A percentile compares a stretch with the other conserved stretches of the same genome.
Conservation (phyloP, 352 stramenopile species). For the Phytopythium cucurbitacearum region DNA sequence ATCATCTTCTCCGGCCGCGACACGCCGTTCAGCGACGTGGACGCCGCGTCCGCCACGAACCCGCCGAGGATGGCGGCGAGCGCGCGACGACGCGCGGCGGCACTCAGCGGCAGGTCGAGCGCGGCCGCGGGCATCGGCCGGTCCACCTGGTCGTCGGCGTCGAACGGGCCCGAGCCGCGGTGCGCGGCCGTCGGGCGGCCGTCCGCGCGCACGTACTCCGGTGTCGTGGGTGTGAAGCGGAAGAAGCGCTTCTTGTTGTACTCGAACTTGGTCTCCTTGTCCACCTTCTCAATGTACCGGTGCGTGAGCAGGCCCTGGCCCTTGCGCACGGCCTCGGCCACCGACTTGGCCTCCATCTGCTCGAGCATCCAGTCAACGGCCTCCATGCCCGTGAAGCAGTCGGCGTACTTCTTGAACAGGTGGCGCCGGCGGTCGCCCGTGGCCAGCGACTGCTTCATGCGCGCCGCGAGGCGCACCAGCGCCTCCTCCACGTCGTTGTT, state of each 20-base stretch:
- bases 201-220: slow-evolving; percentile 60
- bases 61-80: slow-evolving; percentile 67
- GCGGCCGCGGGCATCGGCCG: slow-evolving; percentile 41
- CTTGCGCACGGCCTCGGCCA: slow-evolving; percentile 76
- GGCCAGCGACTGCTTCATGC: slow-evolving; percentile 78
- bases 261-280: slow-evolving; percentile 82
- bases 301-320: slow-evolving; percentile 61
- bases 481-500: slow-evolving; percentile 62
- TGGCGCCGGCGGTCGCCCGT: slow-evolving; percentile 67
- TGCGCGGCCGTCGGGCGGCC: slow-evolving; percentile 11
- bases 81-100: slow-evolving; percentile 48
- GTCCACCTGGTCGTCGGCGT: slow-evolving; percentile 12
- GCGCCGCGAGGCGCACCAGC: slow-evolving; percentile 60
- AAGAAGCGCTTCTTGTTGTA: slow-evolving; percentile 84
- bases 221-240: slow-evolving; percentile 71
- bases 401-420: slow-evolving; percentile 77
- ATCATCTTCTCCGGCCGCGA: slow-evolving; percentile 76
- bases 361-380: slow-evolving; percentile 86
- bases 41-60: slow-evolving; percentile 75
- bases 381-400: slow-evolving; percentile 85
- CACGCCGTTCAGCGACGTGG: slow-evolving; percentile 74
- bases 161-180: background rate
- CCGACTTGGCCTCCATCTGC: slow-evolving; percentile 80
- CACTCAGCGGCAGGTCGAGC: slow-evolving; percentile 62
- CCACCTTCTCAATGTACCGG: slow-evolving; percentile 76